phyloP scores from a whole-genome alignment of 1,284 basidiomycete species.

The Erythrobasidium hasegawianum region DNA sequence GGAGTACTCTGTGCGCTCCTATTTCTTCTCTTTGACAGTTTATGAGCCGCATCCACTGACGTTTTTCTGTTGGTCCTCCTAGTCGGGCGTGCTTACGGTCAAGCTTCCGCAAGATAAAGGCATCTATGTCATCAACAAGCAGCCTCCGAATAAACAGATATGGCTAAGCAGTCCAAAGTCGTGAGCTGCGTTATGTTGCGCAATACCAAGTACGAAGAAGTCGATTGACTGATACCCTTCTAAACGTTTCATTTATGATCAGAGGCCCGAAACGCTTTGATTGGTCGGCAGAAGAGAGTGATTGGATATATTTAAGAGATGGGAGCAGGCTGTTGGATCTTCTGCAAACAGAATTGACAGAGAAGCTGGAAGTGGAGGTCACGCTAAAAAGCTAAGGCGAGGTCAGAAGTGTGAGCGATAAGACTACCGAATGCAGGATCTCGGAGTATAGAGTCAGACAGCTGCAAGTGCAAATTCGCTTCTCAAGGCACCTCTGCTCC shows the following conservation, averaged over 20 bases:
- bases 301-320: slow-evolving; percentile 77
- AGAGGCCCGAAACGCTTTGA: slow-evolving; percentile 89
- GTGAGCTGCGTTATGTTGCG: slow-evolving; percentile 5
- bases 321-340: slow-evolving; percentile 61
- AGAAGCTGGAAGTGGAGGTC: slow-evolving; percentile 41
- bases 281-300: slow-evolving; percentile 55
- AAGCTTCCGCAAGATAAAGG: slow-evolving; percentile 68
- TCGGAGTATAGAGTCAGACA: no score
- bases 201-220: no score
- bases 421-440: no score
- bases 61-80: no score
- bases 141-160: slow-evolving; percentile 98
- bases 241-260: no score
- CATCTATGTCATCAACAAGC: slow-evolving; percentile 99
- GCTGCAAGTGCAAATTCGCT: no score
- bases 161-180: slow-evolving; percentile 82
- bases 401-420: no score
- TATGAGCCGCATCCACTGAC: no score
- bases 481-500: no score
- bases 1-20: slow-evolving; percentile 90
- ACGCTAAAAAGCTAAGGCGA: slow-evolving; percentile 34
- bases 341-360: slow-evolving; percentile 63
- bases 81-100: slow-evolving; percentile 88
- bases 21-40: no score
- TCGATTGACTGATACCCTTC: no score